Base-by-base conservation (phyloP, 2,329 filamentous ascomycete species). In the Emergomyces africanus region DNA sequence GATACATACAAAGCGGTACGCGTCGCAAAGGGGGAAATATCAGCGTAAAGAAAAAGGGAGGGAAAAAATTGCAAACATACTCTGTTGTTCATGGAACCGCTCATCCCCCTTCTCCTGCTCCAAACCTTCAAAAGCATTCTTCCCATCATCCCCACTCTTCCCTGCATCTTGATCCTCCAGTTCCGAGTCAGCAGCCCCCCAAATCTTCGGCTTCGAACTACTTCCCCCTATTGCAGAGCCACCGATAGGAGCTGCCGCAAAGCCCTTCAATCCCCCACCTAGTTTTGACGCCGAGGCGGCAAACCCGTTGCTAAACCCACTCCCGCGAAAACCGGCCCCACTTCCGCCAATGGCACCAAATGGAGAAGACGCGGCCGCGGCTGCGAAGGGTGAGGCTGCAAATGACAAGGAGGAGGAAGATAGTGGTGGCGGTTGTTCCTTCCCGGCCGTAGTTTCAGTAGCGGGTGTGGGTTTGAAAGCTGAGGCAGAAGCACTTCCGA, bases 151-250 rank as follows among this genome's bases (percentile, higher is more conserved):
- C 5, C 74, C 74, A 14, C 41, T 39, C 3, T 55, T 77, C 25
- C 41, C 54, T 15, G 30, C 77, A 3, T 78, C 76, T 30, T 78
- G 75, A 5, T 76, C 74, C 35, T 74, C 74, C 57, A 76, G 70
- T 54, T 75, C 72, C 44, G 85, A 84, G 1, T 88, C 83, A 14
- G 89, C 83, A 14, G 89, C 87, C 37, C 90, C 90, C 69, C 96
- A 94, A 0, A 89, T 81, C 71, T 83, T 89, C 3, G 66, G 54
- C 57, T 70, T 68, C 23, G 63, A 63, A n/a, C 61, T 67, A 58
- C 64, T 66, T 1, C 75, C 75, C 61, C 78, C 71, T 53, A 75
- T 75, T 20, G 72, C 67, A 55, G 74, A 65, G 41, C 74, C 74
- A 56, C 80, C 82, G 23, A 72, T 71, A 25, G 84, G 79, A 51